phyloP scores from a whole-genome alignment of 2,329 filamentous ascomycete species.

The Rugonectria rugulosa region DNA sequence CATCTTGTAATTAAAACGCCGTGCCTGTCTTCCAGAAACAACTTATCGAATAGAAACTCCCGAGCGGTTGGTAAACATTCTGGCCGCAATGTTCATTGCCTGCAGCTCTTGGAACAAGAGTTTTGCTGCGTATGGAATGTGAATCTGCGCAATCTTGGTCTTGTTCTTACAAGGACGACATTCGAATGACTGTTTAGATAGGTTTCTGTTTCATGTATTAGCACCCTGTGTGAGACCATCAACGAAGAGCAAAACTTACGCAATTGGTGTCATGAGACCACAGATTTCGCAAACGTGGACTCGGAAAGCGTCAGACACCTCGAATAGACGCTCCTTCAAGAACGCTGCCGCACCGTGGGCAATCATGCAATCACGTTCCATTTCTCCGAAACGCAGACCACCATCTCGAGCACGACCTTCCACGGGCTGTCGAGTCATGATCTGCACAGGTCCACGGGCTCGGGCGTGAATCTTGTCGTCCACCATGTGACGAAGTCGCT shows the following conservation, averaged over 20 bases:
- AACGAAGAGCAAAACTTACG: conserved; percentile 68
- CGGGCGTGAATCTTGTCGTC: conserved; percentile 99
- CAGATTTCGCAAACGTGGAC: conserved; percentile 99
- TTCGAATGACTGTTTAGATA: conserved; percentile 95
- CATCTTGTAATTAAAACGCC: neutral
- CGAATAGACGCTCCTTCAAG: conserved; percentile 95
- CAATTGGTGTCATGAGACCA: conserved; percentile 98
- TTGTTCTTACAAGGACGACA: conserved; percentile 99
- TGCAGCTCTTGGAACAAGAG: conserved; percentile 97
- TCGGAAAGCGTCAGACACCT: conserved; percentile 96
- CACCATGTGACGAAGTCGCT: conserved; percentile 98
- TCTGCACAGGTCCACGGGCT: conserved; percentile 94
- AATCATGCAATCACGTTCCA: conserved; percentile 99
- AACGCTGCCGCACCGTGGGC: conserved; percentile 98
- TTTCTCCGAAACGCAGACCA: conserved; percentile 99
- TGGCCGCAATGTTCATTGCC: conserved; percentile 97
- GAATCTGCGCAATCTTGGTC: conserved; percentile 96
- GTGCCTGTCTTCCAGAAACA: neutral
- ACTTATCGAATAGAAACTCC: conserved; percentile 73
- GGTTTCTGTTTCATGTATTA: conserved; percentile 68
- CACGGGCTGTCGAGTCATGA: conserved; percentile 95
- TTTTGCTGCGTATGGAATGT: conserved; percentile 98
- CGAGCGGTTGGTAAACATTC: conserved; percentile 92
- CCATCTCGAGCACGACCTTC: conserved; percentile 98
- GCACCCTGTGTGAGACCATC: conserved; percentile 18